Percentiles rank a stretch among this genome's conserved stretches.
Conservation (phyloP, 2,329 filamentous ascomycete genomes). For the Annulohypoxylon truncatum region DNA sequence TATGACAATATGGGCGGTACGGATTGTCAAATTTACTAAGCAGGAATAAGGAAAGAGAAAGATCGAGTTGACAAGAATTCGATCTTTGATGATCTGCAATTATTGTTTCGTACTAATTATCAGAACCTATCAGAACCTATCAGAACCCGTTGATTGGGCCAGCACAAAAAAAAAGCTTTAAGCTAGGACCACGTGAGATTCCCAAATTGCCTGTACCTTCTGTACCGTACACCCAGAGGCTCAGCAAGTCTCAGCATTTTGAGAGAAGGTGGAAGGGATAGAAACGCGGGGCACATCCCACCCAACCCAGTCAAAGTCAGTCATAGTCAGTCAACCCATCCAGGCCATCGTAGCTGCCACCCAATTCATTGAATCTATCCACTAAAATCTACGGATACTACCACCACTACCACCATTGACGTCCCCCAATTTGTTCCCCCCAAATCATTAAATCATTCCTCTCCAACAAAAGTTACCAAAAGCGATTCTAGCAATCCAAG, state of each 20-base stretch:
- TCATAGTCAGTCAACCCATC: not conserved
- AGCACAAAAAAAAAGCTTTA: not conserved
- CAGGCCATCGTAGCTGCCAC: not conserved
- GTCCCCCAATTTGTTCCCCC: slow-evolving; percentile 5
- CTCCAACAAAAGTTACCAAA: slow-evolving; percentile 19
- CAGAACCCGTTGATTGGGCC: slow-evolving; percentile 13
- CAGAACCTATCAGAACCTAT: too few species aligned
- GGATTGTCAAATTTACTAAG: not conserved
- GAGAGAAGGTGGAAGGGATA: slow-evolving; percentile 11
- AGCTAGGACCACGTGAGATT: slow-evolving; percentile 31
- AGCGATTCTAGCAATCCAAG: not conserved
- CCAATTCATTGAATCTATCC: slow-evolving; percentile 7
- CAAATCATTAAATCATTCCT: slow-evolving; percentile 37
- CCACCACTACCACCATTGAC: slow-evolving; percentile 15
- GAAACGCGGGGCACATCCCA: slow-evolving; percentile 32
- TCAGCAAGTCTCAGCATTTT: not conserved
- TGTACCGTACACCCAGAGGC: slow-evolving; percentile 3
- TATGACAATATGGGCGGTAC: too few species aligned
- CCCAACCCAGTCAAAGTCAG: not conserved
- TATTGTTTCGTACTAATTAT: slow-evolving; percentile 33
- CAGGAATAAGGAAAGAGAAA: not conserved
- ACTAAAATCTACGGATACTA: slow-evolving; percentile 20
- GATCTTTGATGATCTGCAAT: slow-evolving; percentile 28
- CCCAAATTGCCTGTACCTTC: slow-evolving; percentile 1
- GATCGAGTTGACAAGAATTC: slow-evolving; percentile 25